Conservation (phyloP, 495 filamentous ascomycete species). For the Tuber umbilicatum region DNA sequence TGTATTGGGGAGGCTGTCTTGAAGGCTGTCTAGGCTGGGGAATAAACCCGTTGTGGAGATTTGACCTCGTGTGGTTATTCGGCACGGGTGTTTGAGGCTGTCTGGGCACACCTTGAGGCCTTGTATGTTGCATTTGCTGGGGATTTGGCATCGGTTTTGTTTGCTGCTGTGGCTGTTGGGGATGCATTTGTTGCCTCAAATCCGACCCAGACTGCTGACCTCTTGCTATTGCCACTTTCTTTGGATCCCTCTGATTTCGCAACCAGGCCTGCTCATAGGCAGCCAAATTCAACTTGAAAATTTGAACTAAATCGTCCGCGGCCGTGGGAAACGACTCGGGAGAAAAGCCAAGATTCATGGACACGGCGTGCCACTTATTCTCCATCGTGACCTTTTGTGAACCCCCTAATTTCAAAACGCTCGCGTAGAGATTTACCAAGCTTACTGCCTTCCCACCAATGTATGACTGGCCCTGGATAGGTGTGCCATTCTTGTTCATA, state of each 20-base stretch:
- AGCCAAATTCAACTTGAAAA: slow-evolving; percentile 67
- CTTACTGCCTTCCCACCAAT: slow-evolving; percentile 65
- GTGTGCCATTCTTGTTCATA: slow-evolving; percentile 62
- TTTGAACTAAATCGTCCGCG: slow-evolving; percentile 58
- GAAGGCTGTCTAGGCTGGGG: slow-evolving; percentile 27
- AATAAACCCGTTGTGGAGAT: slow-evolving; percentile 35
- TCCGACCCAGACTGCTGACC: slow-evolving; percentile 42
- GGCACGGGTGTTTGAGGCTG: slow-evolving; percentile 35
- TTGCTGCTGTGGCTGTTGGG: slow-evolving; percentile 43
- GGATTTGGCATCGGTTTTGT: slow-evolving; percentile 42
- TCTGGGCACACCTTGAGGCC: slow-evolving; percentile 47
- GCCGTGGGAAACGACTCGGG: slow-evolving; percentile 59
- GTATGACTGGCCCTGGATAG: slow-evolving; percentile 61
- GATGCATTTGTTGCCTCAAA: slow-evolving; percentile 46
- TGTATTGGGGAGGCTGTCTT: slow-evolving; percentile 29
- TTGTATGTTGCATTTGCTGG: slow-evolving; percentile 43
- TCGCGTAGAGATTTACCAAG: slow-evolving; percentile 66
- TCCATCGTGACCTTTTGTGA: slow-evolving; percentile 62
- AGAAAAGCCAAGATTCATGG: slow-evolving; percentile 60
- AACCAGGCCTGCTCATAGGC: slow-evolving; percentile 69
- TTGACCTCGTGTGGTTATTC: slow-evolving; percentile 34
- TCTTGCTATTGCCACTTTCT: slow-evolving; percentile 51
- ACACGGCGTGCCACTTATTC: slow-evolving; percentile 66
- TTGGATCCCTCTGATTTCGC: slow-evolving; percentile 52
- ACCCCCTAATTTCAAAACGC: slow-evolving; percentile 69